phyloP scores from a whole-genome alignment of 2,329 filamentous ascomycete genomes.

The Trichophyton simii region DNA sequence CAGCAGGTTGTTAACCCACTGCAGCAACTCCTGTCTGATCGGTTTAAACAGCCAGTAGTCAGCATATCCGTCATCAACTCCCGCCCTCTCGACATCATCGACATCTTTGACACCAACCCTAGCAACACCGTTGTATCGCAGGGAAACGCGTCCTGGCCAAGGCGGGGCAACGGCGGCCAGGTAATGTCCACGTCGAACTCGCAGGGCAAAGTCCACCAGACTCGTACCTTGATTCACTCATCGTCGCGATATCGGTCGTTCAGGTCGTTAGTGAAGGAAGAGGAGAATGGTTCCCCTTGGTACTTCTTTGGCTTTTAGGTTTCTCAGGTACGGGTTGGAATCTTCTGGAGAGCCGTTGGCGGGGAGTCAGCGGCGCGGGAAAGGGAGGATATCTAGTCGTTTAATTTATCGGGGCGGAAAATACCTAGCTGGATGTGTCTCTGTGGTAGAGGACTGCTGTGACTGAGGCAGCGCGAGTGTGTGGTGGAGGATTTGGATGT shows the following conservation, averaged over 20 bases:
- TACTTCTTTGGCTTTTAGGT: neutral
- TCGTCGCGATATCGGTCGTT: neutral
- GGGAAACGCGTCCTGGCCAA: neutral
- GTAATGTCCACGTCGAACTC: neutral
- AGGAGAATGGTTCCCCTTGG: neutral
- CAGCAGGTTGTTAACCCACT: constrained; percentile 94
- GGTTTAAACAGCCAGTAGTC: constrained; percentile 8
- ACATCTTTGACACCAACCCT: too few relatives aligned
- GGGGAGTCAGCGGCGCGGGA: neutral
- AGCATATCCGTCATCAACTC: constrained; percentile 5
- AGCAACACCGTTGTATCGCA: neutral
- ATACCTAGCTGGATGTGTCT: neutral
- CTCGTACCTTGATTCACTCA: constrained; percentile 2
- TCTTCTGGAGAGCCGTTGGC: neutral
- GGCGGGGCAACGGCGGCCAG: neutral
- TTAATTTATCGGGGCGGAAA: neutral
- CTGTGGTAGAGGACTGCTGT: neutral
- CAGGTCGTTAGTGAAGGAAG: neutral
- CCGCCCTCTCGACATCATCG: too few relatives aligned
- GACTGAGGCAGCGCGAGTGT: neutral
- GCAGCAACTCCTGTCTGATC: constrained; percentile 80
- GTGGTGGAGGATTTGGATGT: neutral
- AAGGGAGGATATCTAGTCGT: neutral
- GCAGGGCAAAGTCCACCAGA: neutral
- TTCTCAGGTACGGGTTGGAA: neutral